These are phyloP conservation scores for Quercus tomentella DNA, from an alignment of 331 rosid species.

Conservation along the genomic window DNA sequence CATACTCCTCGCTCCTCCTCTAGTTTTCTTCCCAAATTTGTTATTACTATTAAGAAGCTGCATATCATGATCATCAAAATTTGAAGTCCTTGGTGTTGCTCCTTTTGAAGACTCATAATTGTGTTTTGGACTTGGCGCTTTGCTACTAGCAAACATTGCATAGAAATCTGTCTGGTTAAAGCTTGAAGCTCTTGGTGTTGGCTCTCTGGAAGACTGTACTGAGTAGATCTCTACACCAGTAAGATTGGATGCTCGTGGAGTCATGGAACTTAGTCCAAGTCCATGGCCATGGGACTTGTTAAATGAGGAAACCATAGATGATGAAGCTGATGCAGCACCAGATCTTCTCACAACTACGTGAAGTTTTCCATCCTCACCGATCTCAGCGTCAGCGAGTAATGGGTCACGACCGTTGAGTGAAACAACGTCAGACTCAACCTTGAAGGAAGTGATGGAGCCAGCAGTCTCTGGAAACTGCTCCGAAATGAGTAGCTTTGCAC, in stretches of 20 bases:
- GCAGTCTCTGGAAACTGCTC: conserved; percentile 96
- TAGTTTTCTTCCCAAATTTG: conserved; percentile 44
- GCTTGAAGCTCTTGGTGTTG: conserved; percentile 92
- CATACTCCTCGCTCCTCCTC: conserved; percentile 61
- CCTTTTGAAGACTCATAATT: conserved; percentile 71
- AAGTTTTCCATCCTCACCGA: conserved; percentile 88
- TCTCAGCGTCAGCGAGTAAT: conserved; percentile 76
- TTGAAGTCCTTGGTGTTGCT: conserved; percentile 70
- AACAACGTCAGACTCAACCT: conserved; percentile 81
- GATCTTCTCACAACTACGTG: conserved; percentile 70
- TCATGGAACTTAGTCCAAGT: conserved; percentile 44
- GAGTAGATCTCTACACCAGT: conserved; percentile 97
- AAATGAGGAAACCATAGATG: conserved; percentile 78
- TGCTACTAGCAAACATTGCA: conserved; percentile 87
- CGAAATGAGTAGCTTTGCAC: conserved; percentile 78
- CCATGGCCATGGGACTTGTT: conserved; percentile 54
- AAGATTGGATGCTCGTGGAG: conserved; percentile 83
- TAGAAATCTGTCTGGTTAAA: conserved; percentile 84
- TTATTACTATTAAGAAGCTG: too few relatives aligned
- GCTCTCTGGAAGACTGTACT: conserved; percentile 86
- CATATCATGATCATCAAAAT: conserved; percentile 47
- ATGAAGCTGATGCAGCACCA: conserved; percentile 37
- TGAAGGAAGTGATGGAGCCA: conserved; percentile 79
- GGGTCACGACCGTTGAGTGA: conserved; percentile 84
- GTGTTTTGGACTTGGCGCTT: conserved; percentile 88